These are phyloP conservation scores for Candida tetrigidarum DNA, from an alignment of 1,139 yeast species.

Conservation along the genomic window DNA sequence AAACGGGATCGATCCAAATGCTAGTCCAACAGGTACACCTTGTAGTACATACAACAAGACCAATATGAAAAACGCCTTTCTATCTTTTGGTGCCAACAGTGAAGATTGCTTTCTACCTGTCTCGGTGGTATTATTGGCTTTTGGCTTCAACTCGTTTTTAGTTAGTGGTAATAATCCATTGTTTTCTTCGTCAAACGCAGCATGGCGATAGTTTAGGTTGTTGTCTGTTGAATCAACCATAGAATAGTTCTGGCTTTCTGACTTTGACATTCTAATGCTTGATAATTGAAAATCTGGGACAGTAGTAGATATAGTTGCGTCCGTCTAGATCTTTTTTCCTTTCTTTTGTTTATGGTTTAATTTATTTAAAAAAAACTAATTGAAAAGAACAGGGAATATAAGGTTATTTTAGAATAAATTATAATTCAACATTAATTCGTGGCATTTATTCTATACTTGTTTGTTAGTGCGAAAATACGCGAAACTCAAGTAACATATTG, in stretches of 20 bases:
- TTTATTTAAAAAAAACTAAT: too few relatives aligned
- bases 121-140: conserved; percentile 9
- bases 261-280: background rate
- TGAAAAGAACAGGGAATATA: too few relatives aligned
- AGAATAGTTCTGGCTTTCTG: background rate
- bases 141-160: conserved; percentile 25
- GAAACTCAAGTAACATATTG: too few relatives aligned
- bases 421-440: too few relatives aligned
- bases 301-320: too few relatives aligned
- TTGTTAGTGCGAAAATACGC: too few relatives aligned
- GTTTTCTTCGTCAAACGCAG: conserved; percentile 33
- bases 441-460: too few relatives aligned
- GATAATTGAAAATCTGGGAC: too few relatives aligned
- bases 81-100: conserved; percentile 46
- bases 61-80: conserved; percentile 74
- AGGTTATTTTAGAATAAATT: too few relatives aligned
- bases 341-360: too few relatives aligned
- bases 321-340: too few relatives aligned
- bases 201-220: conserved; percentile 25
- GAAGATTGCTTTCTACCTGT: conserved; percentile 3
- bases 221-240: conserved; percentile 18
- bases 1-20: conserved; percentile 96
- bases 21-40: conserved; percentile 95
- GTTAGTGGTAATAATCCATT: conserved; percentile 42
- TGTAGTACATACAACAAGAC: conserved; percentile 80